Percentiles rank a stretch among this genome's conserved stretches.
phyloP scores from a whole-genome alignment of 2,329 filamentous ascomycete species.

The Fusarium duplospermum region DNA sequence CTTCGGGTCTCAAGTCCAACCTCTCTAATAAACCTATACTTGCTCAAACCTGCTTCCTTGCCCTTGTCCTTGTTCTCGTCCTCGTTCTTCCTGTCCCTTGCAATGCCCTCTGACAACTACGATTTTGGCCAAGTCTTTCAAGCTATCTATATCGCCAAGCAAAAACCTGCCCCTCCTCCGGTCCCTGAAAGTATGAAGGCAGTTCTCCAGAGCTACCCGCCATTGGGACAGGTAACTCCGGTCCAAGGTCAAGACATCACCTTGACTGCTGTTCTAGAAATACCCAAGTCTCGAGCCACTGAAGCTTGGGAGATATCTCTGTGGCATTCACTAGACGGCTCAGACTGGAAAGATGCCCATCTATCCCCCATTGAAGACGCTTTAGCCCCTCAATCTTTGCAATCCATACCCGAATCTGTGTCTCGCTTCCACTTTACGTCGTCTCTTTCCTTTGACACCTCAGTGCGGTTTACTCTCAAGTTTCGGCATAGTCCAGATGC shows the following conservation, averaged over 20 bases:
- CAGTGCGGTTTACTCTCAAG: constrained; percentile 76
- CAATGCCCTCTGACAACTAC: constrained; percentile 45
- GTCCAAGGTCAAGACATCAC: constrained; percentile 60
- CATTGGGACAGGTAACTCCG: constrained; percentile 79
- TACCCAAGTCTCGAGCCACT: constrained; percentile 64
- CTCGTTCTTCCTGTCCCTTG: constrained; percentile 5
- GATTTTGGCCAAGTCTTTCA: constrained; percentile 53
- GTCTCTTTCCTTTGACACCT: constrained; percentile 59
- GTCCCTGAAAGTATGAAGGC: constrained; percentile 51
- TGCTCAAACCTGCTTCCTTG: constrained; percentile 10
- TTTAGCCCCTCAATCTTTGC: constrained; percentile 62
- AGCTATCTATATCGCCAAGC: constrained; percentile 52
- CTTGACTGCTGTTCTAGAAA: constrained; percentile 78
- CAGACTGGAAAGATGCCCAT: constrained; percentile 65
- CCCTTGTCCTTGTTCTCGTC: background rate
- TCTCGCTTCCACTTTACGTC: constrained; percentile 65
- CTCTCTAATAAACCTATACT: constrained; percentile 19
- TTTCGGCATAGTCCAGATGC: constrained; percentile 66
- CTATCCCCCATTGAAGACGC: constrained; percentile 46
- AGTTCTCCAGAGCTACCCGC: constrained; percentile 69
- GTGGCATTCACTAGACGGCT: constrained; percentile 74
- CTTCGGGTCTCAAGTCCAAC: background rate
- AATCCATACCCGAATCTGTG: constrained; percentile 45
- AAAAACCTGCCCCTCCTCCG: constrained; percentile 47
- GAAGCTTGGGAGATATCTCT: constrained; percentile 78